Base-by-base conservation (phyloP, 805 yeast genomes). In the Kodamaea kakaduensis region DNA sequence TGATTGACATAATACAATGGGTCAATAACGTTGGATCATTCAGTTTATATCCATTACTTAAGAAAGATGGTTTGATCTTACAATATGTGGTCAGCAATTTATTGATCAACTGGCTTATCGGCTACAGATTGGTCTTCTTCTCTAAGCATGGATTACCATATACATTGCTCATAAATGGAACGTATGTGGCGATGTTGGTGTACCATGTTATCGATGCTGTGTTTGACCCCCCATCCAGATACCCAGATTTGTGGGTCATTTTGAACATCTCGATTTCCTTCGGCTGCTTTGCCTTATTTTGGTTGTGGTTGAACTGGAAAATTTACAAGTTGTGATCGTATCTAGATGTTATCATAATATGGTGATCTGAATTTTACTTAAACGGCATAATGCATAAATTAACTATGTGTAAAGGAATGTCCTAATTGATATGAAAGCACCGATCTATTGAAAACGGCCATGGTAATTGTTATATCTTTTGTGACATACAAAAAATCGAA, bases 201-300 rank as follows among this genome's bases (percentile, higher is more conserved):
- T 59, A 81, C 18, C 89, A 82, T 45, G 32, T 69, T 0, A 54
- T 75, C 6, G 96, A 88, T 38, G 49, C 56, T 23, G 46, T 58
- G 15, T 39, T 70, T 7, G 47, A 43, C 1, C 79, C 94, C 2
- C 86, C 90, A 1, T 42, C 54, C 1, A 53, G 58, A 24, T 81
- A 77, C 43, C 96, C 97, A 1, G 97, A 93, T 56, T 46, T 93
- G 4, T 86, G 93, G 89, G 85, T 85, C 0, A 69, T 90, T 16
- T 72, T 77, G 3, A 93, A 93, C 51, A 77, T 82, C 26, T 50
- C 80, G 0, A 50, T 88, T 3, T 82, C 93, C 0, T 88, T 86
- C 52, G 82, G 74, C 0, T 84, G 88, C 40, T 90, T 89, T 48
- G 54, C 61, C 0, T 50, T 83, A 30, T 85, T 85, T 48, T 89